Conservation (phyloP, 192 early-diverging fungal genomes). For the Backusella tuberculispora region DNA sequence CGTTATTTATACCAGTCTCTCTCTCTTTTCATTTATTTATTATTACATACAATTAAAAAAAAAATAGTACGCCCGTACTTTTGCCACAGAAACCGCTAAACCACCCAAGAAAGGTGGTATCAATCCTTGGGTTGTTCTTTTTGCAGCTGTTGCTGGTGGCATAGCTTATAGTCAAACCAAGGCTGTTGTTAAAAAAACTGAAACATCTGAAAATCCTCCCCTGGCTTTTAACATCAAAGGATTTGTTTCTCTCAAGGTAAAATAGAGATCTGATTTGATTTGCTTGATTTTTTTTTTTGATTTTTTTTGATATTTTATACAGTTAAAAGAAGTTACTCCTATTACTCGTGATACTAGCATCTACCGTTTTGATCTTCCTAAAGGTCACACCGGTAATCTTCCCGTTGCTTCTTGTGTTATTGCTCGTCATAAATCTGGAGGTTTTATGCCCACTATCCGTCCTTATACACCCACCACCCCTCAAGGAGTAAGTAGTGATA, state of each 20-base stretch:
- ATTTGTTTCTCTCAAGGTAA: constrained; percentile 29
- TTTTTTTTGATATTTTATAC: background rate
- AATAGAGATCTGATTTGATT: no score
- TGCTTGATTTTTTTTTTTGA: background rate
- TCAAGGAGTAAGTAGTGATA: constrained; percentile 40
- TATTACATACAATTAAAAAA: no score
- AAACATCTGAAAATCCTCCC: background rate
- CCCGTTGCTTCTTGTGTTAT: constrained; percentile 79
- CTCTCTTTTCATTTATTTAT: no score
- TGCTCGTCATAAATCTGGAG: constrained; percentile 54
- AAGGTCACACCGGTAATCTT: constrained; percentile 65
- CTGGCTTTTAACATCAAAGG: constrained; percentile 1
- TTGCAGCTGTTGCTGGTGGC: constrained; percentile 29
- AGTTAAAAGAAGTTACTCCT: constrained; percentile 47
- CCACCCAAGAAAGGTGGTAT: constrained; percentile 16
- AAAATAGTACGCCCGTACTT: background rate
- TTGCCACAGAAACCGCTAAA: background rate
- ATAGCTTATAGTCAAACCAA: constrained; percentile 22
- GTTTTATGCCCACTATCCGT: constrained; percentile 59
- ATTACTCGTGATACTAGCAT: constrained; percentile 73
- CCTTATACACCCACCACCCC: constrained; percentile 75
- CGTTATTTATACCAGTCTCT: background rate
- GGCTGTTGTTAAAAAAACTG: background rate
- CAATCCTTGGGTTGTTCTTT: constrained; percentile 15
- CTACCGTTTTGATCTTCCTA: constrained; percentile 71